Base-by-base conservation (phyloP, 192 early-diverging fungal species). In the Podila epigama region DNA sequence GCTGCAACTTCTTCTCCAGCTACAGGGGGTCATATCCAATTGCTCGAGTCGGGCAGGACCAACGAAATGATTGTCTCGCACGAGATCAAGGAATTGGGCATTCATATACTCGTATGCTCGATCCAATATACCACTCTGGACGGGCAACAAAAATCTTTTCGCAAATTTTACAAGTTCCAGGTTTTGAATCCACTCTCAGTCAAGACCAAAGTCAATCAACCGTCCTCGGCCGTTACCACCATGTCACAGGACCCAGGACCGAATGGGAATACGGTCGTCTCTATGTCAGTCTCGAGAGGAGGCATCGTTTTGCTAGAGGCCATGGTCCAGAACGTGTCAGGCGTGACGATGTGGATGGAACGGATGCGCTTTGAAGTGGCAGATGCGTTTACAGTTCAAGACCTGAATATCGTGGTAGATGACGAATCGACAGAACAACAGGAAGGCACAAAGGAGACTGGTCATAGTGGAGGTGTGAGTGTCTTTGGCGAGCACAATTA, bases 111-210 rank as follows among this genome's bases (percentile, higher is more conserved):
- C 37, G 92, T 92, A 1, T 98, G 97, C 66, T 89, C 91, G 12
- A 87, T 96, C 7, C 83, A 88, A n/a, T 98, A 97, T 67, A 68
- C 87, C 11, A 87, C 87, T 0, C 79, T 86, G 29, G 89, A 92
- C 52, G 87, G 89, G 28, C 85, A 89, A 61, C 85, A 85, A 56
- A 89, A 91, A 32, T 84, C 79, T 32, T 91, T 98, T 77, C 87
- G 94, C 51, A 95, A 95, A 70, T 95, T 95, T 69, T 98, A 94
- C 88, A 96, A 95, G 66, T 98, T 98, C 77, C 94, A 97, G 84
- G 97, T 97, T 16, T 73, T 93, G 48, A 98, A 98, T 79, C 97
- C 97, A 41, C 85, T 98, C 35, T 87, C 94, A 11, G 97, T 98
- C 54, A 98, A 97, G 80, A 98, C 97, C 11, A 97, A 97, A 63